Base-by-base conservation (phyloP, 495 filamentous ascomycete genomes). In the Cudoniella acicularis region DNA sequence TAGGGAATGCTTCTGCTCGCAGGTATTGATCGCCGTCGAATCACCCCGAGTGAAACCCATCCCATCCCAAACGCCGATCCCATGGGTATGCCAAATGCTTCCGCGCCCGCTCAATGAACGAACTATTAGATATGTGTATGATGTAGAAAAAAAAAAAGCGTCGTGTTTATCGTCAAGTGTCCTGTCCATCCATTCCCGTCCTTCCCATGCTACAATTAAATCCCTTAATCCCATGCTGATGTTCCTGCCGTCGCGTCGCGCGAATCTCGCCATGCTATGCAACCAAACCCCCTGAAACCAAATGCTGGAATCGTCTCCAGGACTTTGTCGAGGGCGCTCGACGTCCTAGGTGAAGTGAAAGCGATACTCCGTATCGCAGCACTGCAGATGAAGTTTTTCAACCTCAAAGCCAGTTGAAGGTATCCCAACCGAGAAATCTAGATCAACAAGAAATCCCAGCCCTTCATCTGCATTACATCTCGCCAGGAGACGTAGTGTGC, bases 371-470 rank as follows among this genome's bases (percentile, higher is more conserved):
- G 10, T 13, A 55, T 55, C 52, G 52, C 51, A 48, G 20, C 48
- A 43, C 41, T 56, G 45, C 45, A 48, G 40, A 43, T 16, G 45
- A 52, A 56, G 48, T 21, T 61, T 56, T 52, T 52, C 40, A 50
- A 59, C 30, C 52, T 51, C 42, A 20, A 57, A 58, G 23, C 56
- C 62, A 42, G 54, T 62, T 18, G 20, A 57, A 17, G 20, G 41
- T 11, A n/a, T 20, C 21, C 22, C 42, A 42, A 22, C n/a, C 18
- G 23, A 22, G 59, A 45, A 11, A 54, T 62, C 58, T 69, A 69
- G 69, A 98, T 91, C 71, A 98, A 80, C 68, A 98, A 77, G 77
- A 89, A 93, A 69, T 93, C 88, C 92, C 90, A 96, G 64, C 85
- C 85, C 73, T 93, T 93, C 70, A 86, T 85, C 75, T 82, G 82